Evolutionary conservation across 2,329 filamentous ascomycete genomes (phyloP).

Genomic region (Xylariaceae sp.): DNA sequence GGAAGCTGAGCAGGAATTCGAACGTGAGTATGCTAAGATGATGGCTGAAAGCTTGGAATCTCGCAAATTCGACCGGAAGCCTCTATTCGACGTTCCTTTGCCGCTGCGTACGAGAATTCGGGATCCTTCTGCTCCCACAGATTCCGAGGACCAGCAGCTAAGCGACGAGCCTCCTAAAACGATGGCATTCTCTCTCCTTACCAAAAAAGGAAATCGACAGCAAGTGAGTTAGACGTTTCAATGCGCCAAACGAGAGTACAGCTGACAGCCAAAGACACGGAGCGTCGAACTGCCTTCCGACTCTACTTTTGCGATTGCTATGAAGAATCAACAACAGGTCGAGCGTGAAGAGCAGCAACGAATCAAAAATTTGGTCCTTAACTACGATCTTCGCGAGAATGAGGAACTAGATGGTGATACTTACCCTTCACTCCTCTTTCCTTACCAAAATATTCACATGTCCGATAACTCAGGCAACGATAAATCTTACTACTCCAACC

Average conservation of each 20-base stretch:
- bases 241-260: background rate
- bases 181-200: constrained; percentile 97
- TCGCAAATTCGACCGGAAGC: constrained; percentile 91
- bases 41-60: constrained; percentile 97
- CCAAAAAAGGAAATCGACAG: constrained; percentile 92
- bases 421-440: constrained; percentile 39
- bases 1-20: constrained; percentile 94
- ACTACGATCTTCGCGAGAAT: constrained; percentile 86
- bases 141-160: constrained; percentile 36
- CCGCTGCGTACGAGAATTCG: constrained; percentile 74
- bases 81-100: constrained; percentile 93
- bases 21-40: constrained; percentile 95
- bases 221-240: constrained; percentile 56
- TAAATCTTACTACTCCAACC: constrained; percentile 51
- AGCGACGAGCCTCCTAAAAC: constrained; percentile 48
- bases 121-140: constrained; percentile 43
- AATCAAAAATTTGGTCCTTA: constrained; percentile 96
- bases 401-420: constrained; percentile 75
- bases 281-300: constrained; percentile 87
- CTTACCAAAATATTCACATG: constrained; percentile 50
- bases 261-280: constrained; percentile 59
- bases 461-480: constrained; percentile 45
- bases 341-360: constrained; percentile 95
- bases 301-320: constrained; percentile 90
- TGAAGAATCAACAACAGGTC: constrained; percentile 92